Percentiles rank a stretch among this genome's conserved stretches.
phyloP scores from a whole-genome alignment of 306 rosid genomes.

The Crataegus laevigata region DNA sequence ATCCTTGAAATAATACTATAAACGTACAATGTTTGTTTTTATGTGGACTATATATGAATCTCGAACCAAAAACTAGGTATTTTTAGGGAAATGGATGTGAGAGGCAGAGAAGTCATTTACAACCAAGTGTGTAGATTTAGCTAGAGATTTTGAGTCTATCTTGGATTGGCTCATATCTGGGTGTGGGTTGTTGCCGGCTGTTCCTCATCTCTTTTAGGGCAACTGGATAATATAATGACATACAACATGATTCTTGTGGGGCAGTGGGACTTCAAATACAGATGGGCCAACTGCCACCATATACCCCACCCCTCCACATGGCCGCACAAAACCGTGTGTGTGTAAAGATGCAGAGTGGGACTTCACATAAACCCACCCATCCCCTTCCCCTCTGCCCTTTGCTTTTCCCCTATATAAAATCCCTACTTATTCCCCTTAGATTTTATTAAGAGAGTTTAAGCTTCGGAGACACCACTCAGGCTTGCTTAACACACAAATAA shows the following conservation, averaged over 20 bases:
- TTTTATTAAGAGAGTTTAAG: conserved; percentile 1
- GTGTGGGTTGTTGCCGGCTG: conserved; percentile 41
- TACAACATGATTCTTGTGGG: conserved; percentile 48
- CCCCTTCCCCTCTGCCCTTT: background rate
- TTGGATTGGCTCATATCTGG: conserved; percentile 42
- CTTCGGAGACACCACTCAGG: background rate
- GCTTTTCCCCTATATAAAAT: conserved; percentile 23
- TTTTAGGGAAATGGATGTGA: conserved; percentile 2
- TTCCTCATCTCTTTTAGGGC: conserved; percentile 34
- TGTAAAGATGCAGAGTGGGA: background rate
- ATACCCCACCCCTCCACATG: conserved; percentile 77
- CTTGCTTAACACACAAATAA: background rate
- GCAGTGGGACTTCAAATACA: conserved; percentile 28
- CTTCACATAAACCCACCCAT: conserved; percentile 3
- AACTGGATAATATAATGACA: conserved; percentile 51
- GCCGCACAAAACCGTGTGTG: conserved; percentile 34
- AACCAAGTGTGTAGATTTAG: conserved; percentile 11
- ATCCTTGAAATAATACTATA: background rate
- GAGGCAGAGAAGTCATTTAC: conserved; percentile 23
- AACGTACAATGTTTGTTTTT: background rate
- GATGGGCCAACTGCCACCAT: conserved; percentile 55
- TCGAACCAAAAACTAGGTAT: background rate
- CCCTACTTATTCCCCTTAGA: conserved; percentile 14
- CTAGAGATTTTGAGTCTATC: conserved; percentile 31
- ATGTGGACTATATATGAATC: conserved; percentile 14